Conservation (phyloP, 148 eudicot genomes). For the Fagopyrum esculentum region DNA sequence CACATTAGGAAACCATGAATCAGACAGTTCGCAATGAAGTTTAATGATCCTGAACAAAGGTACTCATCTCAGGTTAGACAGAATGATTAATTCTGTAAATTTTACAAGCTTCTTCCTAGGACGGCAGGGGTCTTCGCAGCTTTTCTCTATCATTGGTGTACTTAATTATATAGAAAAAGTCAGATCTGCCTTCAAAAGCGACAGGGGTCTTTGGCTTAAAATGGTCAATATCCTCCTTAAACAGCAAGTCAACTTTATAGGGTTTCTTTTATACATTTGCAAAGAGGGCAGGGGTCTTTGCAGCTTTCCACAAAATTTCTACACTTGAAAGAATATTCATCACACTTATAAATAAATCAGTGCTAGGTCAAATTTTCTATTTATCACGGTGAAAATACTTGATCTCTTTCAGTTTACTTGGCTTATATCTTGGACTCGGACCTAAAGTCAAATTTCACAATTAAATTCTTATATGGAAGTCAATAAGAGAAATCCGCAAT, state of each 20-base stretch:
- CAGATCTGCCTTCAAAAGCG: not conserved
- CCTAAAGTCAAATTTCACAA: not conserved
- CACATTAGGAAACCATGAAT: too few species aligned
- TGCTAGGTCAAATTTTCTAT: too few species aligned
- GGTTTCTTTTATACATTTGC: not conserved
- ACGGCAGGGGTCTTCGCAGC: not conserved
- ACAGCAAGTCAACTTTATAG: not conserved
- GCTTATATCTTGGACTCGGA: not conserved
- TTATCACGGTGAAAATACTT: not conserved
- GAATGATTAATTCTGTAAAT: not conserved
- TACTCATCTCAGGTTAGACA: not conserved
- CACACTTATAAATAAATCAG: too few species aligned
- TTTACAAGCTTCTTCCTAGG: not conserved
- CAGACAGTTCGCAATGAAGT: not conserved
- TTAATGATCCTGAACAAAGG: not conserved
- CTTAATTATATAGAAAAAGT: not conserved
- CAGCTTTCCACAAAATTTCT: not conserved
- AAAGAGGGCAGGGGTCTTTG: not conserved
- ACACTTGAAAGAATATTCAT: not conserved
- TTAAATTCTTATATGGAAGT: not conserved
- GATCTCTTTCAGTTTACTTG: not conserved
- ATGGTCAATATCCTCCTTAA: not conserved
- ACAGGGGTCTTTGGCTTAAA: not conserved
- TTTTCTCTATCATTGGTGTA: not conserved
- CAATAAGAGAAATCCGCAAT: not conserved